A percentile compares a stretch with the other conserved stretches of the same genome.
Evolutionary conservation across 1,139 yeast species (phyloP).

Genomic region (Citeromyces hawaiiensis): DNA sequence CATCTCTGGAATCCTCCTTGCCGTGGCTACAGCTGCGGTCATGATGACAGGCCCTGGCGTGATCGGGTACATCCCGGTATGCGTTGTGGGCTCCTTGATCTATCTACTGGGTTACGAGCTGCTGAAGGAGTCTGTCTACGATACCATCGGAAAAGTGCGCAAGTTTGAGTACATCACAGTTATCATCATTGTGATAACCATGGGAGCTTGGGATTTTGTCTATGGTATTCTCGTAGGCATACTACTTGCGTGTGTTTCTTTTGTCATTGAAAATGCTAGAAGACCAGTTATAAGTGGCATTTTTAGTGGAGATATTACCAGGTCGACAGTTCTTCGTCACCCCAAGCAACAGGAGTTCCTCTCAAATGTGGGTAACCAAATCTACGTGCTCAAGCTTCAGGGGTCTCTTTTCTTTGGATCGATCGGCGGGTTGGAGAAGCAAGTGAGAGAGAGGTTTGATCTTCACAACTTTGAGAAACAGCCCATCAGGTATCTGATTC

Average conservation of each 20-base stretch:
- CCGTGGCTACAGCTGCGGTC: conserved; percentile 64
- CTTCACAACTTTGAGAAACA: conserved; percentile 30
- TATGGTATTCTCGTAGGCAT: conserved; percentile 87
- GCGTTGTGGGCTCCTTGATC: conserved; percentile 89
- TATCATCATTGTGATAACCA: conserved; percentile 69
- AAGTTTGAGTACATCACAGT: conserved; percentile 76
- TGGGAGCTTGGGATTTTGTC: conserved; percentile 96
- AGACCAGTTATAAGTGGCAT: conserved; percentile 72
- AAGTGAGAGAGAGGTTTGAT: conserved; percentile 56
- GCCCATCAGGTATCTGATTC: conserved; percentile 65
- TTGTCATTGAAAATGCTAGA: conserved; percentile 82
- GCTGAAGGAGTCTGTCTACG: conserved; percentile 72
- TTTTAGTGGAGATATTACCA: conserved; percentile 78
- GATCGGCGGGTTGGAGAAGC: conserved; percentile 77
- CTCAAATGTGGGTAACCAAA: conserved; percentile 80
- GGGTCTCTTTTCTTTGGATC: conserved; percentile 92
- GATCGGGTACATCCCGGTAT: conserved; percentile 89
- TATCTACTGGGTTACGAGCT: conserved; percentile 85
- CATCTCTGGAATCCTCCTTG: conserved; percentile 77
- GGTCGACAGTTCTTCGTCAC: conserved; percentile 88
- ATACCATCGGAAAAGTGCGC: conserved; percentile 68
- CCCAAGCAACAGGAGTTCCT: conserved; percentile 81
- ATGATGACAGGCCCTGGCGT: conserved; percentile 85
- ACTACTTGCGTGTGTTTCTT: conserved; percentile 79
- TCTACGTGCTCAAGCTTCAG: conserved; percentile 73